A percentile compares a stretch with the other conserved stretches of the same genome.
Conservation (phyloP, 192 early-diverging fungal genomes). For the Coemansia aciculifera region DNA sequence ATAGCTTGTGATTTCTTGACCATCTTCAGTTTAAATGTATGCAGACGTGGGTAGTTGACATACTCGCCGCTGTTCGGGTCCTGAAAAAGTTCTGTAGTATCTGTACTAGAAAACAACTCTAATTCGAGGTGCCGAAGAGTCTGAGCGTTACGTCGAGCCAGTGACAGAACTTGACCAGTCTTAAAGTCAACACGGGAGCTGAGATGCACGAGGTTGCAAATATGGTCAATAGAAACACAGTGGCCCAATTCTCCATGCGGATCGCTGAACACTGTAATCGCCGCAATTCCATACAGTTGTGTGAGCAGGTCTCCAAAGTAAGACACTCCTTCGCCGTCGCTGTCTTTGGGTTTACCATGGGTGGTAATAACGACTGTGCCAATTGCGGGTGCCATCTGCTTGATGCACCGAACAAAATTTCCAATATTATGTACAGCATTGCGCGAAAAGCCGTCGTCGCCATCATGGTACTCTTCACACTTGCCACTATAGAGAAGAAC, state of each 20-base stretch:
- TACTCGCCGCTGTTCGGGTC: not conserved
- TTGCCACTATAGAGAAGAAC: not conserved
- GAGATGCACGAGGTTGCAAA: not conserved
- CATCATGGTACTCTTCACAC: not conserved
- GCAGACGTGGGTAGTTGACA: constrained; percentile 7
- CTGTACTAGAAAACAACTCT: not conserved
- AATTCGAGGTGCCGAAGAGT: not conserved
- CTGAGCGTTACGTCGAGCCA: not conserved
- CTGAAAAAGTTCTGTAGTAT: not conserved
- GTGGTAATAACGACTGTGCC: not conserved
- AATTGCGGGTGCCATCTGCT: not conserved
- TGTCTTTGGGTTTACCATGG: not conserved
- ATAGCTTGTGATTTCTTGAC: not conserved
- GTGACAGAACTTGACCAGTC: not conserved
- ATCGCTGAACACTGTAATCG: not conserved
- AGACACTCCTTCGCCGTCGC: not conserved
- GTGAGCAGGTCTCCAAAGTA: not conserved
- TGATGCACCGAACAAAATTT: not conserved
- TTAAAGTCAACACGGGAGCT: not conserved
- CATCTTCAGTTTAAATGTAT: not conserved
- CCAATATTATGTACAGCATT: not conserved
- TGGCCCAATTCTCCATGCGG: not conserved
- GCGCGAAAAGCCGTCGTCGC: not conserved
- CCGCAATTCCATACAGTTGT: not conserved
- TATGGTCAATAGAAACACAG: not conserved